Evolutionary conservation across 2,329 filamentous ascomycete genomes (phyloP).

Genomic region (Fusarium sp.): DNA sequence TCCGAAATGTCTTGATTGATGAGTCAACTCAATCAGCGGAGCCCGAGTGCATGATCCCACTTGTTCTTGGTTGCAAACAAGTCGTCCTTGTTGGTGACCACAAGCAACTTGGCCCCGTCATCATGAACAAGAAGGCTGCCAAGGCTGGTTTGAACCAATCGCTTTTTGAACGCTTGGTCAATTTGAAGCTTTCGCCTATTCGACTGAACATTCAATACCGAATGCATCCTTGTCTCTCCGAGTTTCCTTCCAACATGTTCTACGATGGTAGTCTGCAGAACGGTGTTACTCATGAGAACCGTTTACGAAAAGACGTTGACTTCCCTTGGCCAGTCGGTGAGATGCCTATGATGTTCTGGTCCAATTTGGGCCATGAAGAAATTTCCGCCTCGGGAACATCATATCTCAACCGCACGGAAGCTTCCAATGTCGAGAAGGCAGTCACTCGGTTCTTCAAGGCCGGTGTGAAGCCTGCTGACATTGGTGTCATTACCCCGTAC

Average conservation of each 20-base stretch:
- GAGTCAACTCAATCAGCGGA: constrained; percentile 98
- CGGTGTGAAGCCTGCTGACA: constrained; percentile 90
- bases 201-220: constrained; percentile 97
- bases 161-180: constrained; percentile 95
- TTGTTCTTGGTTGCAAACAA: constrained; percentile 97
- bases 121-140: constrained; percentile 99
- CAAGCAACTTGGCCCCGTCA: constrained; percentile 96
- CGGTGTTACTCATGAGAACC: constrained; percentile 89
- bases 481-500: constrained; percentile 98
- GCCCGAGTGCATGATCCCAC: constrained; percentile 97
- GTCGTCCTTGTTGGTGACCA: constrained; percentile 99
- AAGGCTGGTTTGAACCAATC: constrained; percentile 98
- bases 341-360: constrained; percentile 99
- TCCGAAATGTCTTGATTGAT: constrained; percentile 96
- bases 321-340: constrained; percentile 97
- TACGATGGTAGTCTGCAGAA: constrained; percentile 98
- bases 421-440: constrained; percentile 97
- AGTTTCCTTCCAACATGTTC: constrained; percentile 99
- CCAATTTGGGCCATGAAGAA: constrained; percentile 95
- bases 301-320: constrained; percentile 91
- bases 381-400: constrained; percentile 98
- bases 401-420: constrained; percentile 97
- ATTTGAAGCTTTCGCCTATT: constrained; percentile 89
- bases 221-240: constrained; percentile 97
- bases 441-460: constrained; percentile 99